Evolutionary conservation across 768 basidiomycete genomes (phyloP).

Genomic region (Leccinum sublutescens): DNA sequence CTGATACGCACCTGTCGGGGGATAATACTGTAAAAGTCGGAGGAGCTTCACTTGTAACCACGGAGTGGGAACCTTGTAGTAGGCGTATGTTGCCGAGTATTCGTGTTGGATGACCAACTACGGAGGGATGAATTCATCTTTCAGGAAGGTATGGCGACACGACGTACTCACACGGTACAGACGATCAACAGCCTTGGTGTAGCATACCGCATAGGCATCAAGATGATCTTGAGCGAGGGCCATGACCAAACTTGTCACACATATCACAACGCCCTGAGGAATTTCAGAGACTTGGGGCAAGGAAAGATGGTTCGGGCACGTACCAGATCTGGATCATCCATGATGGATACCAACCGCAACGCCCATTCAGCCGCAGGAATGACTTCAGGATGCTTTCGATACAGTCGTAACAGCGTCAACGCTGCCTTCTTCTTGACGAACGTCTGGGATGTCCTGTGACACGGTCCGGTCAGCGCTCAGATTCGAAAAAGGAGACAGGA

Average conservation of each 20-base stretch:
- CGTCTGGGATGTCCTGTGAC: slow-evolving; percentile 80
- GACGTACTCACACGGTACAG: slow-evolving; percentile 62
- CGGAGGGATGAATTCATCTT: too few species aligned
- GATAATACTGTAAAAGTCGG: too few species aligned
- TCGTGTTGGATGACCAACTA: too few species aligned
- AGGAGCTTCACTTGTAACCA: too few species aligned
- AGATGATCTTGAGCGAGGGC: slow-evolving; percentile 92
- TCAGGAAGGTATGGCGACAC: too few species aligned
- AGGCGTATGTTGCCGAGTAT: too few species aligned
- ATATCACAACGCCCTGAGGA: slow-evolving; percentile 85
- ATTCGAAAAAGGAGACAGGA: neutral
- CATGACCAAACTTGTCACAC: slow-evolving; percentile 90
- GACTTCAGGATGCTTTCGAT: slow-evolving; percentile 94
- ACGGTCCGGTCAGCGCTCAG: slow-evolving; percentile 15
- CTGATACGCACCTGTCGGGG: too few species aligned
- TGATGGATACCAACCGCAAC: slow-evolving; percentile 87
- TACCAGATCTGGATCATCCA: slow-evolving; percentile 91
- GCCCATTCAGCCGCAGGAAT: slow-evolving; percentile 96
- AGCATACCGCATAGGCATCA: slow-evolving; percentile 88
- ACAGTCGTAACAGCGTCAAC: slow-evolving; percentile 85
- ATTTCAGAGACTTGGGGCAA: neutral
- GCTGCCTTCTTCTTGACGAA: slow-evolving; percentile 99
- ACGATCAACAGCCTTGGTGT: slow-evolving; percentile 91
- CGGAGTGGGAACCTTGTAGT: too few species aligned
- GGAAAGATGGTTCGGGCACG: slow-evolving; percentile 12